These are phyloP conservation scores for Monilinia aucupariae DNA, from an alignment of 2,329 filamentous ascomycete genomes.

Conservation along the genomic window DNA sequence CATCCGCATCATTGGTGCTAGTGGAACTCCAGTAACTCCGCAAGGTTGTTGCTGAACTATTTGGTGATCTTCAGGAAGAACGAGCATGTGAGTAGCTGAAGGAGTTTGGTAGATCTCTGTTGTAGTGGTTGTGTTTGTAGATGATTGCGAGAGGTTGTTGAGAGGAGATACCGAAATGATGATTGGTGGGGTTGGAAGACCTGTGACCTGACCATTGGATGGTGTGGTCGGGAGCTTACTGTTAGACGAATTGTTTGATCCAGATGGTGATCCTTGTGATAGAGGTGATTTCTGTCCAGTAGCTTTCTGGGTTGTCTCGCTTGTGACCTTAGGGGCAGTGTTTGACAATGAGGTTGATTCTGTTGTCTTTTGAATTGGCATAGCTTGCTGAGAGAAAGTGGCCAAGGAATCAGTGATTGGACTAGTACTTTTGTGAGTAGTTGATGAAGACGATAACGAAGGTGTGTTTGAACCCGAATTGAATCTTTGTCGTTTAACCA, in stretches of 20 bases:
- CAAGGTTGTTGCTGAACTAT: neutral
- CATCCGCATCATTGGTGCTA: neutral
- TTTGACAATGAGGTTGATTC: neutral
- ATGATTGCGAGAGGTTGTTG: neutral
- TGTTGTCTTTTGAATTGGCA: neutral
- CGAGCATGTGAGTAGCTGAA: neutral
- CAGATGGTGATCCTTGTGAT: neutral
- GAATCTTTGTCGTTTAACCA: slow-evolving; percentile 1
- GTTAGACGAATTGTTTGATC: neutral
- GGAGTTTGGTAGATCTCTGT: neutral
- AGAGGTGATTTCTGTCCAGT: neutral
- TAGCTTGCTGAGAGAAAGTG: slow-evolving; percentile 2
- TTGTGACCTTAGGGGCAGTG: neutral
- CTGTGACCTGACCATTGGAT: neutral
- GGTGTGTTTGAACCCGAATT: neutral
- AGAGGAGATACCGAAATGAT: neutral
- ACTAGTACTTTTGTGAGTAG: neutral
- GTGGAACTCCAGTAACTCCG: neutral
- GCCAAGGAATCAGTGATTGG: neutral
- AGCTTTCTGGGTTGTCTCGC: neutral
- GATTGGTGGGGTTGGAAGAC: neutral
- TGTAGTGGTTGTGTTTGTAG: neutral
- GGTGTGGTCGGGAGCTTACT: neutral
- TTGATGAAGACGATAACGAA: neutral
- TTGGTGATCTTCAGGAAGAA: neutral